Conservation (phyloP, 2,329 filamentous ascomycete genomes). For the Xylariaceae sp. region DNA sequence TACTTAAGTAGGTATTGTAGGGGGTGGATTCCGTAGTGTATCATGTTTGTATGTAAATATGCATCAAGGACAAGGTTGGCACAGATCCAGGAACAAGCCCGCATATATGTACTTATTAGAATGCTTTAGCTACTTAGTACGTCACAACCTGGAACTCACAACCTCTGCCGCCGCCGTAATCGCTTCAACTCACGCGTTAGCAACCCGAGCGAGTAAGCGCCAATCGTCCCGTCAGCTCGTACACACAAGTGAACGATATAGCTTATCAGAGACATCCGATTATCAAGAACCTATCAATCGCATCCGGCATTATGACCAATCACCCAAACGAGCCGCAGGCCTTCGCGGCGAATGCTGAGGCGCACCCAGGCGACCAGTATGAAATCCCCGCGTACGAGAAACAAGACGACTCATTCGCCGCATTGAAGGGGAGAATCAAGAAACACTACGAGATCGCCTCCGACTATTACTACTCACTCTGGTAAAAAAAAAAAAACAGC, state of each 20-base stretch:
- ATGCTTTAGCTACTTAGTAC: too few relatives aligned
- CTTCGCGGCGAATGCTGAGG: not conserved
- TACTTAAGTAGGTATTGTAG: too few relatives aligned
- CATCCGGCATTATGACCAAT: not conserved
- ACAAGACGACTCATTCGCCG: slow-evolving; percentile 31
- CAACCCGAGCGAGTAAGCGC: too few relatives aligned
- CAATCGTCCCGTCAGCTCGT: not conserved
- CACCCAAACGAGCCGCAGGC: not conserved
- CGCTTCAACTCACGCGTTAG: too few relatives aligned
- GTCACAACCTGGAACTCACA: too few relatives aligned
- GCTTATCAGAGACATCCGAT: not conserved
- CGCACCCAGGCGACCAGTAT: slow-evolving; percentile 35
- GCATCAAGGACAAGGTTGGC: too few relatives aligned
- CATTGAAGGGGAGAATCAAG: slow-evolving; percentile 60
- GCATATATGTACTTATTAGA: too few relatives aligned
- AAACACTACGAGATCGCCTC: slow-evolving; percentile 63
- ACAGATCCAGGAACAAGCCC: too few relatives aligned
- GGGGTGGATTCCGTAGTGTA: too few relatives aligned
- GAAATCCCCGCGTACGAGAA: slow-evolving; percentile 33
- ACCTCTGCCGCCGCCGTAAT: too few relatives aligned
- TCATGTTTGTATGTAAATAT: too few relatives aligned
- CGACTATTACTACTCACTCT: slow-evolving; percentile 64
- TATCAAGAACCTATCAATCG: not conserved
- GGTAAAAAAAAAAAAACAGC: too few relatives aligned
- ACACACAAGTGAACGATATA: not conserved